Conservation (phyloP, 75 land plant species). For the Pinus albicaulis region DNA sequence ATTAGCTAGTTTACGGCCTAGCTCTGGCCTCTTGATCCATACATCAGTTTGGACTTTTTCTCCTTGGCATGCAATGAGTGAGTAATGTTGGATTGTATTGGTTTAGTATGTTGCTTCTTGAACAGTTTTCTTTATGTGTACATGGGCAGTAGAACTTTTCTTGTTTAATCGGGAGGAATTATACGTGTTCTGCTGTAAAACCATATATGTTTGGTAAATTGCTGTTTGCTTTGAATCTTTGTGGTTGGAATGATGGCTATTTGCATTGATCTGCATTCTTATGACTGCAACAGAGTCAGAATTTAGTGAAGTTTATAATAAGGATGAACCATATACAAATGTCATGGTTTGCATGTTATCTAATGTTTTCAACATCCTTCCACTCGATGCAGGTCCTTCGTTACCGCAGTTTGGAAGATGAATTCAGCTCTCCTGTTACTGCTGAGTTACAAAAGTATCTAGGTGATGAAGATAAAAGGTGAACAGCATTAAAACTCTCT, state of each 20-base stretch:
- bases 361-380: neutral
- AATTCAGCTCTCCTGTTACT: slow-evolving; percentile 46
- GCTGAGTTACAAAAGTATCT: slow-evolving; percentile 70
- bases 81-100: neutral
- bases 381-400: slow-evolving; percentile 58
- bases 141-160: neutral
- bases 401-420: slow-evolving; percentile 78
- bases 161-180: neutral
- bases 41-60: neutral
- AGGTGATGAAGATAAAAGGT: slow-evolving; percentile 86
- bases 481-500: neutral
- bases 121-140: neutral
- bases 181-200: neutral
- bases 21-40: neutral
- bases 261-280: neutral
- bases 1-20: neutral
- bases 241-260: neutral
- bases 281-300: neutral
- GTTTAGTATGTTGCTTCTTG: neutral
- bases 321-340: neutral
- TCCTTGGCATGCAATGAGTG: neutral
- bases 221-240: neutral
- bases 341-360: neutral
- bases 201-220: neutral
- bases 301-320: neutral